Evolutionary conservation across 441 rosid species (phyloP).

Genomic region (Kokia cookei): DNA sequence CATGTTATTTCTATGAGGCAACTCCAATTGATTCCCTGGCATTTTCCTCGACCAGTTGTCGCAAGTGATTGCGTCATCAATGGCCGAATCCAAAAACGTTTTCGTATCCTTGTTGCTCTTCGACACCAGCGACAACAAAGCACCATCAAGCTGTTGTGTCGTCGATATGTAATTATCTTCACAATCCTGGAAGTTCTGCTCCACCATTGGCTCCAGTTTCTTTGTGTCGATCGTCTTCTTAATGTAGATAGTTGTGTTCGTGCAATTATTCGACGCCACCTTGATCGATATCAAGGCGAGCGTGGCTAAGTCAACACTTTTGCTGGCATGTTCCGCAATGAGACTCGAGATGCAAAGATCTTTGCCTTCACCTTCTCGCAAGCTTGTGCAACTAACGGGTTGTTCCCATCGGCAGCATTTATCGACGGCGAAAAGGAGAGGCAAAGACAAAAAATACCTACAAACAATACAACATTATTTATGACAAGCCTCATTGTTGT

Average conservation of each 20-base stretch:
- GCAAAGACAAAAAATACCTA: background rate
- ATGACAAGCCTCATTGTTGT: background rate
- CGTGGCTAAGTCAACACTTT: background rate
- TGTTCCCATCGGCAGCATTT: background rate
- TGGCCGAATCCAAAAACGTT: slow-evolving; percentile 7
- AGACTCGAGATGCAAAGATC: slow-evolving; percentile 12
- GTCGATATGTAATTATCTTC: slow-evolving; percentile 9
- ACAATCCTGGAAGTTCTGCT: slow-evolving; percentile 16
- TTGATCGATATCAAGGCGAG: slow-evolving; percentile 10
- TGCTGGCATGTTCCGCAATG: background rate
- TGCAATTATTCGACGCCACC: slow-evolving; percentile 3
- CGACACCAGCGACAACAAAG: slow-evolving; percentile 5
- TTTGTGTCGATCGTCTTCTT: background rate
- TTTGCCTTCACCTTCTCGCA: background rate
- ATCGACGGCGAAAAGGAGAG: background rate
- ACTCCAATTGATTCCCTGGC: background rate
- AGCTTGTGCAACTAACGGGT: background rate
- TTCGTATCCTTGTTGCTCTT: slow-evolving; percentile 1
- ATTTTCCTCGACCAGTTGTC: background rate
- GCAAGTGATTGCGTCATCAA: slow-evolving; percentile 4
- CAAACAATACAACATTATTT: background rate
- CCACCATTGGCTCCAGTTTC: background rate
- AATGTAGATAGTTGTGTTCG: background rate
- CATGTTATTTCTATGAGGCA: background rate
- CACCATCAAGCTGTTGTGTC: slow-evolving; percentile 12